A percentile compares a stretch with the other conserved stretches of the same genome.
phyloP scores from a whole-genome alignment of 2,329 filamentous ascomycete species.

The Chaetomium sp. region DNA sequence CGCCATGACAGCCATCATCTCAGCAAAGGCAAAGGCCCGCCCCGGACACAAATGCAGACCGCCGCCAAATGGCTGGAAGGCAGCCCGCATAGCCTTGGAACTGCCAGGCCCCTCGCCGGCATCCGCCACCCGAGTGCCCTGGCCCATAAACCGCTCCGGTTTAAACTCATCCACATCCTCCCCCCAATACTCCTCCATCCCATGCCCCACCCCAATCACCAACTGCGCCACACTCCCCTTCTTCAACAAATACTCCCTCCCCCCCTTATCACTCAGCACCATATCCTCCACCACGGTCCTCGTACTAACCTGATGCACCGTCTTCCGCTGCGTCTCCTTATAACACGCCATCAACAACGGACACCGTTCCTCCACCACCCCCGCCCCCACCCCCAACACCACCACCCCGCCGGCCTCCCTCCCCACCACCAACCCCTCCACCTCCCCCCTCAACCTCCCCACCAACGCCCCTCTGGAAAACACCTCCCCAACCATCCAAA shows the following conservation, averaged over 20 bases:
- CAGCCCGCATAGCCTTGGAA: conserved; percentile 16
- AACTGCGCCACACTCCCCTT: conserved; percentile 27
- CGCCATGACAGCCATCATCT: conserved; percentile 27
- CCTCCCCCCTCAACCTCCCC: conserved; percentile 35
- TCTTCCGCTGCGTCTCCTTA: conserved; percentile 40
- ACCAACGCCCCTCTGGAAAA: conserved; percentile 27
- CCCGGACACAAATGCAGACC: conserved; percentile 29
- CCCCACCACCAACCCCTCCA: conserved; percentile 13
- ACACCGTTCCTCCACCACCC: conserved; percentile 20
- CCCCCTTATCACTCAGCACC: conserved; percentile 31
- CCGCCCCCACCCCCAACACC: background rate
- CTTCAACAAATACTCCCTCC: conserved; percentile 33
- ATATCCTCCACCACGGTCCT: conserved; percentile 41
- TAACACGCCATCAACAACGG: conserved; percentile 29
- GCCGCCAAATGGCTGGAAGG: conserved; percentile 28
- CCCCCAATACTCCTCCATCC: conserved; percentile 51
- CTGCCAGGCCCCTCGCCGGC: conserved; percentile 6
- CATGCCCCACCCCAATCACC: conserved; percentile 19
- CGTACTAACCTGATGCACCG: conserved; percentile 42
- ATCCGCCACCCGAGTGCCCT: background rate
- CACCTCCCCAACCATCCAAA: conserved; percentile 31
- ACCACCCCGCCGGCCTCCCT: background rate
- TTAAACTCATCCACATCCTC: conserved; percentile 56
- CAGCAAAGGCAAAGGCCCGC: conserved; percentile 26
- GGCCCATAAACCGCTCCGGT: conserved; percentile 59